Evolutionary conservation across 192 early-diverging fungal species (phyloP).

Genomic region (Rhizoclosmatium sp.): DNA sequence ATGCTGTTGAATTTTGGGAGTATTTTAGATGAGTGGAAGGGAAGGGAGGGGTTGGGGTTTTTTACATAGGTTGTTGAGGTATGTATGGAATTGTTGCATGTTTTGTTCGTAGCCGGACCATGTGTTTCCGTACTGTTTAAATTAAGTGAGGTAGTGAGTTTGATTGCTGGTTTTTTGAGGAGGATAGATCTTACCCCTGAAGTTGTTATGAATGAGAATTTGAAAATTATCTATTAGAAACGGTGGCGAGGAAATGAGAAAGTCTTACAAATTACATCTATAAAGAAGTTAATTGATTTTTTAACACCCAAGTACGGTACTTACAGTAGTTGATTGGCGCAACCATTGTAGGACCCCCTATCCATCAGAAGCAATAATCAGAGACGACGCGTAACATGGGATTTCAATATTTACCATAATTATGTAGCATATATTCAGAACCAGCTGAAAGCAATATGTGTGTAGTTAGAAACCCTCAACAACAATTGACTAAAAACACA

Average conservation of each 20-base stretch:
- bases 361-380: not conserved
- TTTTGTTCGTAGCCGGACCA: conserved; percentile 26
- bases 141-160: too few relatives aligned
- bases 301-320: not conserved
- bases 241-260: not conserved
- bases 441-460: conserved; percentile 17
- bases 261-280: conserved; percentile 31
- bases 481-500: not conserved
- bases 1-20: conserved; percentile 12
- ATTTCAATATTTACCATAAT: conserved; percentile 19
- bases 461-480: not conserved
- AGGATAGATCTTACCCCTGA: too few relatives aligned
- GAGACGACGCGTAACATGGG: not conserved
- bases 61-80: conserved; percentile 28
- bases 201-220: too few relatives aligned
- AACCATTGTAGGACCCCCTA: conserved; percentile 16
- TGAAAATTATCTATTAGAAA: too few relatives aligned
- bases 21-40: not conserved
- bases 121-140: conserved; percentile 29
- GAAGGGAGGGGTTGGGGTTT: not conserved
- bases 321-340: conserved; percentile 22
- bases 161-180: too few relatives aligned
- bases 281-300: too few relatives aligned
- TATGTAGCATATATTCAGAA: conserved; percentile 29
- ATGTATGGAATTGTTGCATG: conserved; percentile 29